Evolutionary conservation across 2,329 filamentous ascomycete genomes (phyloP).

Genomic region (Trichoderma hamatum): DNA sequence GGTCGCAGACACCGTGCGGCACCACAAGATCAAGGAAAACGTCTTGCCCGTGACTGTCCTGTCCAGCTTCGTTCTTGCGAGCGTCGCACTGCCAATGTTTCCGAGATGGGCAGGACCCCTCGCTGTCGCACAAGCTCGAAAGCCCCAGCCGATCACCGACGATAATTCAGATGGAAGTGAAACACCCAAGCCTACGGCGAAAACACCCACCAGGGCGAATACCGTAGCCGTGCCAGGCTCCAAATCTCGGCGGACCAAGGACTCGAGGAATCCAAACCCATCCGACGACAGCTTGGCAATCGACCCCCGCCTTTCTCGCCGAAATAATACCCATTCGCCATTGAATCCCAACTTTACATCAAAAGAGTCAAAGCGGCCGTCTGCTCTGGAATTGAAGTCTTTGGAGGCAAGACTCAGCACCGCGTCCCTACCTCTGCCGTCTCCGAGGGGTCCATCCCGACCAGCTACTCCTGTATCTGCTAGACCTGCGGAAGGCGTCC

Average conservation of each 20-base stretch:
- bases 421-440: conserved; percentile 67
- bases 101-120: conserved; percentile 79
- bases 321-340: conserved; percentile 33
- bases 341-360: conserved; percentile 39
- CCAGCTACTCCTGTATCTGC: conserved; percentile 63
- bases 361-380: conserved; percentile 47
- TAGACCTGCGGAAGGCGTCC: conserved; percentile 52
- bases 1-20: conserved; percentile 66
- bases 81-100: conserved; percentile 72
- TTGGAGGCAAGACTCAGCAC: conserved; percentile 67
- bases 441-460: conserved; percentile 54
- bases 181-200: conserved; percentile 58
- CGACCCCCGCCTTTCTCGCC: conserved; percentile 36
- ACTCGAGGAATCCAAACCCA: conserved; percentile 51
- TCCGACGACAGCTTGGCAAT: conserved; percentile 43
- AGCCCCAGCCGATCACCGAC: conserved; percentile 57
- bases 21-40: conserved; percentile 81
- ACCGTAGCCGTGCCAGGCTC: conserved; percentile 61
- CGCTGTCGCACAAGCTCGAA: conserved; percentile 79
- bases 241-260: conserved; percentile 53
- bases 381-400: conserved; percentile 55
- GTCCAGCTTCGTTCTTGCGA: conserved; percentile 77
- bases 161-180: conserved; percentile 42
- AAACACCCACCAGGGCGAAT: conserved; percentile 69
- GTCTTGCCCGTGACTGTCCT: conserved; percentile 78